phyloP scores from a whole-genome alignment of 192 early-diverging fungal genomes.

The Coemansia erecta region DNA sequence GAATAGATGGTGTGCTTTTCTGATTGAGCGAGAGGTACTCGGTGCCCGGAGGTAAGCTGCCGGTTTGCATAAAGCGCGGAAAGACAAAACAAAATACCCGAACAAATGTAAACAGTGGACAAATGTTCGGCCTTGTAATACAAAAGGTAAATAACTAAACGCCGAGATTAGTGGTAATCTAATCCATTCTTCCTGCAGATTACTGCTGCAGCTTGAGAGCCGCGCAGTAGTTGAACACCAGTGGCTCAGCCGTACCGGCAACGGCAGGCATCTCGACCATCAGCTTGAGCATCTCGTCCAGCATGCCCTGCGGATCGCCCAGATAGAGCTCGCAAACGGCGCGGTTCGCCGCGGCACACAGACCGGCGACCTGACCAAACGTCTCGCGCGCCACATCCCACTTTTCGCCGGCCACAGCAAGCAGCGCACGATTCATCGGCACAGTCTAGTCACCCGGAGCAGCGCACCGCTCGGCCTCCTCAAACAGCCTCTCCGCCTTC shows the following conservation, averaged over 20 bases:
- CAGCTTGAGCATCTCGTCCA: conserved; percentile 23
- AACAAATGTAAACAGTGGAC: too few relatives aligned
- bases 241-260: conserved; percentile 36
- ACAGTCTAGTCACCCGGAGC: conserved; percentile 20
- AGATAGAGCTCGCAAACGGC: conserved; percentile 45
- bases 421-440: conserved; percentile 39
- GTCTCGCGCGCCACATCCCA: conserved; percentile 28
- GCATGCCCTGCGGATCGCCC: conserved; percentile 41
- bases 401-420: conserved; percentile 29
- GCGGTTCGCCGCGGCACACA: conserved; percentile 35
- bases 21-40: too few relatives aligned
- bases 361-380: conserved; percentile 20
- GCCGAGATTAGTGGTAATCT: too few relatives aligned
- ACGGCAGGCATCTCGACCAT: conserved; percentile 30
- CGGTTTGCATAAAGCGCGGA: too few relatives aligned
- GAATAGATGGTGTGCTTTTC: too few relatives aligned
- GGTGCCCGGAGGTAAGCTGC: too few relatives aligned
- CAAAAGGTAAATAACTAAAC: too few relatives aligned
- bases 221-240: conserved; percentile 50
- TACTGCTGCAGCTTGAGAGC: conserved; percentile 33
- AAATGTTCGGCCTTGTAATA: too few relatives aligned
- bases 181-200: too few relatives aligned
- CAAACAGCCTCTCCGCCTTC: conserved; percentile 27
- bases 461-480: conserved; percentile 10
- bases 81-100: too few relatives aligned